A percentile compares a stretch with the other conserved stretches of the same genome.
These are phyloP conservation scores for Pneumocystis murina DNA, from an alignment of 1,139 yeast genomes.

Conservation along the genomic window DNA sequence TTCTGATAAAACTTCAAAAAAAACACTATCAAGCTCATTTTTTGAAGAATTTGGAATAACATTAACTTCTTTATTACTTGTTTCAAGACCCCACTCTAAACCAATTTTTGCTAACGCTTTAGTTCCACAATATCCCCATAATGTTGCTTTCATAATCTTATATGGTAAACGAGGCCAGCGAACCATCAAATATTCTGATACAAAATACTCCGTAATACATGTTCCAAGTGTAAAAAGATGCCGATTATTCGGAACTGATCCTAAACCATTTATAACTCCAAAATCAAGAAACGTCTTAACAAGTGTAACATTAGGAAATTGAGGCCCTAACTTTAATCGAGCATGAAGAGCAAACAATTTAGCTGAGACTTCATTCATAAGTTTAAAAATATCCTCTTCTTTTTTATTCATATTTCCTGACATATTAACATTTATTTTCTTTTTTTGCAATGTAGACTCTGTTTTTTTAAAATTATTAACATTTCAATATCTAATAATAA, in stretches of 20 bases:
- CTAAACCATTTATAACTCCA: conserved; percentile 29
- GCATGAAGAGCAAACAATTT: conserved; percentile 63
- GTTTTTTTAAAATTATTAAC: background rate
- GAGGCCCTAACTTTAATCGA: conserved; percentile 32
- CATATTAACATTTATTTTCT: conserved; percentile 12
- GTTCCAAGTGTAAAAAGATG: conserved; percentile 77
- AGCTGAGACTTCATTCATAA: conserved; percentile 26
- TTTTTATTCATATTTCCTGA: background rate
- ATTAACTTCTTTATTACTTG: conserved; percentile 24
- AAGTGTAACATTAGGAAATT: conserved; percentile 9
- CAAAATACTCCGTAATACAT: conserved; percentile 58
- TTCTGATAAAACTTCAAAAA: background rate
- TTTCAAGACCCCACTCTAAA: conserved; percentile 71
- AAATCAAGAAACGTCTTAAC: conserved; percentile 10
- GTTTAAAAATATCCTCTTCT: conserved; percentile 25
- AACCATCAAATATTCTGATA: conserved; percentile 54
- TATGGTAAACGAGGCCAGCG: conserved; percentile 84
- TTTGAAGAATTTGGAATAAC: conserved; percentile 22
- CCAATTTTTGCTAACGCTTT: conserved; percentile 52
- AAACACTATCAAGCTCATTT: conserved; percentile 1
- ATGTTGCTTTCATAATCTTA: conserved; percentile 56
- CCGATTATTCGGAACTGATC: conserved; percentile 41
- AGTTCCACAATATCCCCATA: conserved; percentile 56
- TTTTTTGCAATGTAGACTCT: conserved; percentile 8
- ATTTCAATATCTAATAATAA: background rate